Percentiles rank a stretch among this genome's conserved stretches.
phyloP scores from a whole-genome alignment of 768 basidiomycete genomes.

The Obba rivulosa region DNA sequence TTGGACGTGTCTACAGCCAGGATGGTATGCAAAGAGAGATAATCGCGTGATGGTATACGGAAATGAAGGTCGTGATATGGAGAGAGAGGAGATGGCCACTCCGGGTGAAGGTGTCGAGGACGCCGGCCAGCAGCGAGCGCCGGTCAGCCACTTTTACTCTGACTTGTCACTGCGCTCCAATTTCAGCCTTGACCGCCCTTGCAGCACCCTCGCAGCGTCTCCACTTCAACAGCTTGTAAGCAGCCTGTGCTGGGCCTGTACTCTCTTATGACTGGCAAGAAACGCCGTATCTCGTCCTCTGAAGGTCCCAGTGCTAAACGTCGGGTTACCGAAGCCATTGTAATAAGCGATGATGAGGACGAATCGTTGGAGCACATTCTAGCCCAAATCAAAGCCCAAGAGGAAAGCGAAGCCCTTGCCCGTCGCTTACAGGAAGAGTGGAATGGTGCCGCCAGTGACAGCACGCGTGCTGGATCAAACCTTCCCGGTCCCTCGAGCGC shows the following conservation, averaged over 20 bases:
- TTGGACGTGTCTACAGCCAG: no score
- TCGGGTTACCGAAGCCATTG: slow-evolving; percentile 11
- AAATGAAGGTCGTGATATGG: slow-evolving; percentile 1
- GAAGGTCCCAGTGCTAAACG: slow-evolving; percentile 3
- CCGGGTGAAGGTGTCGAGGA: slow-evolving; percentile 5
- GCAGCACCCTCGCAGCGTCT: neutral
- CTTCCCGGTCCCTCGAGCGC: neutral
- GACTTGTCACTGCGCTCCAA: no score
- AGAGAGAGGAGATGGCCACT: slow-evolving; percentile 3
- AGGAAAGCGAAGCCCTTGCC: slow-evolving; percentile 38
- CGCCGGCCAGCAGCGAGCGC: slow-evolving; percentile 4
- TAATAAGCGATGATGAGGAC: slow-evolving; percentile 30
- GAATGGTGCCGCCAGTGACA: slow-evolving; percentile 8
- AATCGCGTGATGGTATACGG: no score
- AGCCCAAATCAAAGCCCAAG: slow-evolving; percentile 36
- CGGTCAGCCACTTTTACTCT: neutral
- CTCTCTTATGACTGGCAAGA: slow-evolving; percentile 8
- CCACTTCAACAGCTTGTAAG: neutral
- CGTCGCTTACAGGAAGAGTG: slow-evolving; percentile 29
- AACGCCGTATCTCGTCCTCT: slow-evolving; percentile 10
- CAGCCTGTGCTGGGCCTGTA: neutral
- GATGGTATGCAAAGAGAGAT: no score
- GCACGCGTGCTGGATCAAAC: no score
- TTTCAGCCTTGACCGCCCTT: neutral
- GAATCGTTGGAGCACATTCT: slow-evolving; percentile 37